Evolutionary conservation across 2,329 filamentous ascomycete species (phyloP), one percentile per base, ranked within the genome.

Genomic region (Hawksworthiomyces lignivorus): DNA sequence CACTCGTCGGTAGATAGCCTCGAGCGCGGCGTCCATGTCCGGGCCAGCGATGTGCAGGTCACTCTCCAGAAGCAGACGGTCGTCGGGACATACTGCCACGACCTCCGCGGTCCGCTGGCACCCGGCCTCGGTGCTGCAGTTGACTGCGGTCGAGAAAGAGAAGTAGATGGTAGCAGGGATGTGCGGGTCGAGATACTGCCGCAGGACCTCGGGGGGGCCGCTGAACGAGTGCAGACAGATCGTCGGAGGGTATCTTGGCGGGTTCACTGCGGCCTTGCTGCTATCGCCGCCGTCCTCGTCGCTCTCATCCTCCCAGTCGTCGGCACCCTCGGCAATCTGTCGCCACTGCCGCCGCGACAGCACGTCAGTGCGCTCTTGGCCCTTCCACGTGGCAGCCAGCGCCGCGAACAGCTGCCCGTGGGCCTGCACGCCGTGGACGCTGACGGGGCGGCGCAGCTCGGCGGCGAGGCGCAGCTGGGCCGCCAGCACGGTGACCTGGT

Each of bases 141-240:
- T 98, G 53, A 98, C 84, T 6, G 79, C 80, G 0, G 73, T 72
- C 2, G 88, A 96, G 57, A 97, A 94, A 1, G 88, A 95, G 53
- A 94, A 89, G 62, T 81, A 98, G 17, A 97, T 72, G 14, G 78
- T 70, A 1, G 80, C 78, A 0, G 90, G 90, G 8, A 92, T 77
- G 1, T 74, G 69, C 1, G 77, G 75, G 49, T 84, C 73, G 36
- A 87, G 64, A 55, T 95, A 97, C 59, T 88, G 87, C 50, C 75
- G 81, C 28, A 96, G 64, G 24, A 82, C 73, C 43, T 92, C 81
- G 10, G 77, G 69, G 6, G 82, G 75, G 0, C 87, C 90, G 36
- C 85, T 94, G 62, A 88, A 98, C 0, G 89, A 96, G 62, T 98
- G 92, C 45, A 98, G 76, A 56, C 92, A 98, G 57, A 97, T 82